Percentiles rank a stretch among this genome's conserved stretches.
Evolutionary conservation across 179 eudicot genomes (phyloP).

Genomic region (Beta lomatogona): DNA sequence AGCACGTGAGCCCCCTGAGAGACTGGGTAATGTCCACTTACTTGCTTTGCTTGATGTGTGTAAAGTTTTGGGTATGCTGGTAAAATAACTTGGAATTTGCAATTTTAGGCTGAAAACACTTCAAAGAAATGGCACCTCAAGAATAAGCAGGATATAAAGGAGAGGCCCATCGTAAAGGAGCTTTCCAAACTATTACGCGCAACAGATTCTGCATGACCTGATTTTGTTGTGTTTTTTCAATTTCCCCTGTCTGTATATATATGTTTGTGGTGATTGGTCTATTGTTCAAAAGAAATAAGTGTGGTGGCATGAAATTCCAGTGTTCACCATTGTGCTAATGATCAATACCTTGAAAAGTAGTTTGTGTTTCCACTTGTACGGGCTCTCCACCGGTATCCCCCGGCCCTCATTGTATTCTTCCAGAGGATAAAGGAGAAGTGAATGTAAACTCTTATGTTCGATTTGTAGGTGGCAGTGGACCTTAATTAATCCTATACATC

Average conservation of each 20-base stretch:
- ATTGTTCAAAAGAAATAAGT: background rate
- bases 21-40: conserved; percentile 58
- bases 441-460: background rate
- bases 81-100: conserved; percentile 13
- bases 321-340: background rate
- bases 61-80: background rate
- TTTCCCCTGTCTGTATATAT: background rate
- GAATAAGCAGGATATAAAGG: conserved; percentile 45
- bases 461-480: background rate
- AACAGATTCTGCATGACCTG: conserved; percentile 24
- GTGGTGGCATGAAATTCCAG: background rate
- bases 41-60: background rate
- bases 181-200: conserved; percentile 51
- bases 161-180: conserved; percentile 60
- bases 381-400: background rate
- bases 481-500: background rate
- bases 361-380: background rate
- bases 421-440: background rate
- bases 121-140: conserved; percentile 75
- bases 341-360: background rate
- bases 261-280: background rate
- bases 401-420: no score
- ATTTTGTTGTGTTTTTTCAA: background rate
- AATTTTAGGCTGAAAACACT: conserved; percentile 46
- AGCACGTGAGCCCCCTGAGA: conserved; percentile 62